Evolutionary conservation across 2,329 filamentous ascomycete species (phyloP), one percentile per base, ranked within the genome.

Genomic region (Beauveria brongniartii): DNA sequence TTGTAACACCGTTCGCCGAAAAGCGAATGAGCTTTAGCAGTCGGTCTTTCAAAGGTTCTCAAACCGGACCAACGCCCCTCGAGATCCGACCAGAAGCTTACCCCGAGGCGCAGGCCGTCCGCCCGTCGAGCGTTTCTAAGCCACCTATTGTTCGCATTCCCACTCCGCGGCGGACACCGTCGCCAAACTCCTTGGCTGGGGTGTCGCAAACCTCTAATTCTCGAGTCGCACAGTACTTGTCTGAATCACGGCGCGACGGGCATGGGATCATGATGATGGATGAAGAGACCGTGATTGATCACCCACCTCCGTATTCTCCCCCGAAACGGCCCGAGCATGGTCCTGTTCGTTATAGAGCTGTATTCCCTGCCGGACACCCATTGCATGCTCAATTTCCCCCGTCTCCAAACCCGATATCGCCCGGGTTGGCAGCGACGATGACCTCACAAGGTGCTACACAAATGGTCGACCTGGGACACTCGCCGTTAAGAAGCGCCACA

Each of bases 1-100:
- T 92, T 60, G 86, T 82, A 8, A 89, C 88, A 1, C 89, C 89
- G 0, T 91, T 91, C 67, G 67, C 73, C 18, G 77, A 81, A 67
- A 79, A 66, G 67, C 72, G 66, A 55, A 67, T 74, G 16, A 79
- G 77, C 43, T 78, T 80, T 24, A 74, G 76, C 52, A 75, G 73
- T 52, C 73, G 73, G 22, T 73, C 72, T 10, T 69, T 73, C 12
- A 68, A 63, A 50, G 67, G 40, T 6, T 30, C 40, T 2, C 10
- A 20, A 44, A 37, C 20, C 28, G 28, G 51, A 9, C 34, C 62
- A 8, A 43, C 51, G 18, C 64, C 63, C 18, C 9, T 63, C 12
- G 55, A 47, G 9, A 30, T n/a, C 3, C 20, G 16, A 22, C 20
- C 58, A 37, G 57, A 64, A 1, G 54, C 63, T 9, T 60, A 64